Conservation (phyloP, 306 rosid species). For the Gillenia trifoliata region DNA sequence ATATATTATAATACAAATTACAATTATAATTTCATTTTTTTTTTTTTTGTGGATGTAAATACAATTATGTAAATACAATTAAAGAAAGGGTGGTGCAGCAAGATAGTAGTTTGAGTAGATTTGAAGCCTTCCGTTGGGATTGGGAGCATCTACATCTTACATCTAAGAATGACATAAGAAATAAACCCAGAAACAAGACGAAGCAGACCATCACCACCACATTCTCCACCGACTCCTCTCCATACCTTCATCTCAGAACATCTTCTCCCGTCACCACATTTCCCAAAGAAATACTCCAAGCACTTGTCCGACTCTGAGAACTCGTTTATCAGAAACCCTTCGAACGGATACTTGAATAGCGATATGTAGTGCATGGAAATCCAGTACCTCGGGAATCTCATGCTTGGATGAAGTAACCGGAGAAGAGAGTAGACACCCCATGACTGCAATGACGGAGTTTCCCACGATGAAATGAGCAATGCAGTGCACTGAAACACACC, state of each 20-base stretch:
- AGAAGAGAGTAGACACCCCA: conserved; percentile 91
- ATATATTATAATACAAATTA: too few relatives aligned
- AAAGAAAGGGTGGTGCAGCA: too few relatives aligned
- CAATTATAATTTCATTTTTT: too few relatives aligned
- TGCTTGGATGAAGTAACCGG: conserved; percentile 82
- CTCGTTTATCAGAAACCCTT: conserved; percentile 86
- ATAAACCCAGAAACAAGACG: conserved; percentile 79
- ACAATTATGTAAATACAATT: background rate
- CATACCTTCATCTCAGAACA: conserved; percentile 75
- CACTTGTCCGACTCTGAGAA: conserved; percentile 81
- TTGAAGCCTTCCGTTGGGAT: conserved; percentile 33
- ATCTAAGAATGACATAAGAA: conserved; percentile 81
- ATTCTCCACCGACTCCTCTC: conserved; percentile 77
- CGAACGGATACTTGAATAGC: conserved; percentile 92
- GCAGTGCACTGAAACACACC: conserved; percentile 87
- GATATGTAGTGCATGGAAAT: conserved; percentile 88
- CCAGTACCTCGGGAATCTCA: conserved; percentile 76
- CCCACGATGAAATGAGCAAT: conserved; percentile 92
- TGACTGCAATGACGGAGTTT: conserved; percentile 75
- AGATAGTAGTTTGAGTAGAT: conserved; percentile 24
- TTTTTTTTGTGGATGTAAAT: too few relatives aligned
- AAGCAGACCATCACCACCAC: conserved; percentile 71
- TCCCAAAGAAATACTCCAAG: conserved; percentile 65
- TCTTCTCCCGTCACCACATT: conserved; percentile 62
- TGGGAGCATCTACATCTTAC: conserved; percentile 70